These are phyloP conservation scores for Mycena chlorophos DNA, from an alignment of 768 basidiomycete genomes.

Conservation along the genomic window DNA sequence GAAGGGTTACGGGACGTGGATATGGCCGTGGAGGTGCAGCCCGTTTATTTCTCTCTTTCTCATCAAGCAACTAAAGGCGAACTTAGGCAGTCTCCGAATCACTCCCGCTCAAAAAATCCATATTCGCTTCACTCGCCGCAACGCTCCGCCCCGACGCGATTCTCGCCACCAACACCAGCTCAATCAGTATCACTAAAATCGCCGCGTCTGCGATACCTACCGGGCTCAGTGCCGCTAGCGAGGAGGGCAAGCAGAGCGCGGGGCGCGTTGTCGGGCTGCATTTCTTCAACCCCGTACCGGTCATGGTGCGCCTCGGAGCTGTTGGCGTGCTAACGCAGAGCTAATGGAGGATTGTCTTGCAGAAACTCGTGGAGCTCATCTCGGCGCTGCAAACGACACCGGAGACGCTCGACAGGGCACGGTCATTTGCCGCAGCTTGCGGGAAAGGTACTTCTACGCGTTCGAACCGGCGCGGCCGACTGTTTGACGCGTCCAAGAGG, in stretches of 20 bases:
- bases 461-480: background rate
- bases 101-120: slow-evolving; percentile 69
- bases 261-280: slow-evolving; percentile 85
- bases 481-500: slow-evolving; percentile 52
- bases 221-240: slow-evolving; percentile 57
- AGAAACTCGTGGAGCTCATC: slow-evolving; percentile 96
- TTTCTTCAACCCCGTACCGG: slow-evolving; percentile 96
- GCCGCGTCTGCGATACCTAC: slow-evolving; percentile 73
- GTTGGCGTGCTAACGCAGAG: background rate
- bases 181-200: slow-evolving; percentile 93
- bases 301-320: slow-evolving; percentile 64
- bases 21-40: slow-evolving; percentile 88
- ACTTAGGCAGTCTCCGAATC: slow-evolving; percentile 84
- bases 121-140: slow-evolving; percentile 71
- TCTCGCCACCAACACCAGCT: slow-evolving; percentile 90
- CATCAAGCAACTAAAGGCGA: background rate
- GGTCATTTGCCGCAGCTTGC: slow-evolving; percentile 81
- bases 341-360: background rate
- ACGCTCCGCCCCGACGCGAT: slow-evolving; percentile 74
- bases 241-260: slow-evolving; percentile 61
- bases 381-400: slow-evolving; percentile 87
- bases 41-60: slow-evolving; percentile 19
- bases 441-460: slow-evolving; percentile 68
- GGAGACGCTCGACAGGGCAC: slow-evolving; percentile 73
- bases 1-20: slow-evolving; percentile 75